Evolutionary conservation across 129 eudicot genomes (phyloP).

Genomic region (Artemisia tridentata): DNA sequence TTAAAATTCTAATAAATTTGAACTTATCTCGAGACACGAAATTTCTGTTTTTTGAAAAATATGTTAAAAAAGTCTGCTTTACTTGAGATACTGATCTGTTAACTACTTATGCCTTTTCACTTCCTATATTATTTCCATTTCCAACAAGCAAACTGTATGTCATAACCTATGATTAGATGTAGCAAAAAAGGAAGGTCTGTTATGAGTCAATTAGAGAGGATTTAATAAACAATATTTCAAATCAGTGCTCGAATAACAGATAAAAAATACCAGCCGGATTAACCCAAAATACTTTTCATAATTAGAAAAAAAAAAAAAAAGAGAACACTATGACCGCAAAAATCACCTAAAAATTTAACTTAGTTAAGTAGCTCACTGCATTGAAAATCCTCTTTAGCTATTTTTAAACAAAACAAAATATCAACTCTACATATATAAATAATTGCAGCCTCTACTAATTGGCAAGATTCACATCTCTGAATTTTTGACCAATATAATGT

Average conservation of each 20-base stretch:
- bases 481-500: background rate
- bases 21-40: too few relatives aligned
- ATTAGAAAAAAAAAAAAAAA: background rate
- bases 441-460: background rate
- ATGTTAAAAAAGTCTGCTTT: too few relatives aligned
- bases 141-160: constrained; percentile 18
- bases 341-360: background rate
- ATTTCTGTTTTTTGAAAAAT: too few relatives aligned
- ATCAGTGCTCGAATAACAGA: too few relatives aligned
- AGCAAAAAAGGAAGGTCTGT: background rate
- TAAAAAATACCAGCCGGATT: background rate
- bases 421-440: too few relatives aligned
- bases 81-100: constrained; percentile 16
- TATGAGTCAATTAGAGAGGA: background rate
- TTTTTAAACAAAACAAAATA: too few relatives aligned
- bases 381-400: background rate
- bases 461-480: background rate
- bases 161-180: too few relatives aligned
- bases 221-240: too few relatives aligned
- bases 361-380: background rate
- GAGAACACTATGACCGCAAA: background rate
- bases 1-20: too few relatives aligned
- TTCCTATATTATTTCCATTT: constrained; percentile 13
- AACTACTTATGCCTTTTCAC: background rate
- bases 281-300: background rate